Evolutionary conservation across 2,329 filamentous ascomycete species (phyloP), one percentile per base, ranked within the genome.

Genomic region (Remersonia thermophila): DNA sequence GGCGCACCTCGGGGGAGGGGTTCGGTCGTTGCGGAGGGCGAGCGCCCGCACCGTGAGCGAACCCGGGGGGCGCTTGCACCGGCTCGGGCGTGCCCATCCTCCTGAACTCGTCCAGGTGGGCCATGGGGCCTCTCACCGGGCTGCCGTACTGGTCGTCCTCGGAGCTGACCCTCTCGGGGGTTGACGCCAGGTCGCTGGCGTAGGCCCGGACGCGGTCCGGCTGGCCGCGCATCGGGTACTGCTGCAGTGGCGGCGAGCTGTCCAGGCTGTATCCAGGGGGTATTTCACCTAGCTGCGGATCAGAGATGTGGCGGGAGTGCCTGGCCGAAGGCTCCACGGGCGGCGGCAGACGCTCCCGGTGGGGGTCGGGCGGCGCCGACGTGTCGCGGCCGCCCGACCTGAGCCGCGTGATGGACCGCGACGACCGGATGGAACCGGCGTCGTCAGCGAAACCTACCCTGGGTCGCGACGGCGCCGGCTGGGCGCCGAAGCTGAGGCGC

Each of bases 31-130:
- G 76, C 1, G 67, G 65, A 4, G 86, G 86, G 33, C 74, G 71
- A 35, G 80, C 71, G 41, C 80, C 75, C 10, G 86, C 74, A 27
- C 71, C 69, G 56, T 94, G 84, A 32, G 76, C 71, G 55, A 95
- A 89, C 9, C 75, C 76, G 3, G 89, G 89, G 1, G 89, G 87
- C 5, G 69, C 65, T 4, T 73, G 73, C 14, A 95, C 85, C 7
- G 83, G 83, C 46, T 83, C 80, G 2, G 83, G 83, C 5, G 81
- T 75, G 25, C 69, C 66, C 54, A 75, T 67, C 39, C 65, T 59
- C 35, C 61, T 61, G 55, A 77, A 66, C 13, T 65, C 66, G 29
- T 69, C 65, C 27, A 79, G 55, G 37, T 73, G 67, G 15, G 69
- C 59, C 2, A 66, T 62, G 7, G 65, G 58, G 4, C 49, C 53